A percentile compares a stretch with the other conserved stretches of the same genome.
phyloP scores from a whole-genome alignment of 2,329 filamentous ascomycete genomes.

The Penicillium capsulatum region DNA sequence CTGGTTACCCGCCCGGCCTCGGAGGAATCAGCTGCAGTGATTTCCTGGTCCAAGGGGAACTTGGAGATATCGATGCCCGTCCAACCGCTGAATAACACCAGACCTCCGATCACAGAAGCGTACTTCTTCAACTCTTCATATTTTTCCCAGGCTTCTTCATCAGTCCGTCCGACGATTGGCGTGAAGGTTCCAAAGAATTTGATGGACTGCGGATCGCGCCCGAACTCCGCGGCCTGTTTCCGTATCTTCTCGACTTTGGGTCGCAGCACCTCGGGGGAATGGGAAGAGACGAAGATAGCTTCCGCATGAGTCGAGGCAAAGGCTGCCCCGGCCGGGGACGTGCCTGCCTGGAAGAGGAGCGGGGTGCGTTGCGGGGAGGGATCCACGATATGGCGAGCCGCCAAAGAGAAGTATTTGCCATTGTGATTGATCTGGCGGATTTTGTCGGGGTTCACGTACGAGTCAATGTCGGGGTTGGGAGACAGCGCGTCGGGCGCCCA shows the following conservation, averaged over 20 bases:
- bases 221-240: slow-evolving; percentile 47
- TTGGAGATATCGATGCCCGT: slow-evolving; percentile 58
- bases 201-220: slow-evolving; percentile 54
- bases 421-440: slow-evolving; percentile 59
- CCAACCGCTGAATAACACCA: slow-evolving; percentile 56
- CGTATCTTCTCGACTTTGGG: slow-evolving; percentile 54
- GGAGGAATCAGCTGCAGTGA: slow-evolving; percentile 51
- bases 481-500: slow-evolving; percentile 57
- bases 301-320: slow-evolving; percentile 59
- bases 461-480: slow-evolving; percentile 52
- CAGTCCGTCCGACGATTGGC: slow-evolving; percentile 48
- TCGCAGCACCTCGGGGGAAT: slow-evolving; percentile 48
- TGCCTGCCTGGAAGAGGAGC: slow-evolving; percentile 58
- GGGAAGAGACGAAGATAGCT: slow-evolving; percentile 57
- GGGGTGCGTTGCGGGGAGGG: slow-evolving; percentile 57
- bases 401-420: slow-evolving; percentile 52
- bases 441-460: slow-evolving; percentile 56
- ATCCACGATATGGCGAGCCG: slow-evolving; percentile 49
- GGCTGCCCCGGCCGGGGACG: slow-evolving; percentile 53
- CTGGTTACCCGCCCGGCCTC: slow-evolving; percentile 53
- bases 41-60: slow-evolving; percentile 55
- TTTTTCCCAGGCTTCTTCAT: slow-evolving; percentile 53
- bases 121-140: slow-evolving; percentile 51
- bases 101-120: slow-evolving; percentile 51
- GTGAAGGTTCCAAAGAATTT: slow-evolving; percentile 55